Percentiles rank a stretch among this genome's conserved stretches.
phyloP scores from a whole-genome alignment of 2,329 filamentous ascomycete genomes.

The Incumbomyces lentus region DNA sequence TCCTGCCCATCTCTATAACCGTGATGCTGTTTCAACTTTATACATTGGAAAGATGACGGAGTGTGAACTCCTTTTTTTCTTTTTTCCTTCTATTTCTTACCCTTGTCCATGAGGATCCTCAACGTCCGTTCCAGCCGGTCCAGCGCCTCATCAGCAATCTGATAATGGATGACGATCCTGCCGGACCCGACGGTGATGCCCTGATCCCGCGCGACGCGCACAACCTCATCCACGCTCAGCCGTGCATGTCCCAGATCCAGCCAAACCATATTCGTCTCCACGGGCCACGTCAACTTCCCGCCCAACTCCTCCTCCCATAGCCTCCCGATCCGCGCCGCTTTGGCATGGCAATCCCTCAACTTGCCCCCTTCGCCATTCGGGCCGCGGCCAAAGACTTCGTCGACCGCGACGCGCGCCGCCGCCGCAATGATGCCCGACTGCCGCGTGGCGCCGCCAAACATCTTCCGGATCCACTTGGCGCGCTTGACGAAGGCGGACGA shows the following conservation, averaged over 20 bases:
- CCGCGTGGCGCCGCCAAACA: slow-evolving; percentile 66
- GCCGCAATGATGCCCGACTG: slow-evolving; percentile 68
- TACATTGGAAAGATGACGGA: too few species aligned
- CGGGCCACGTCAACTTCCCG: slow-evolving; percentile 56
- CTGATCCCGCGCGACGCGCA: slow-evolving; percentile 44
- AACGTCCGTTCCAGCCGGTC: slow-evolving; percentile 22
- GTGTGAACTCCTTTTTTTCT: too few species aligned
- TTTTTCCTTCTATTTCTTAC: background rate
- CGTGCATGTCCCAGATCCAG: slow-evolving; percentile 57
- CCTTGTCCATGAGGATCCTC: slow-evolving; percentile 16
- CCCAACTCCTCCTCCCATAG: slow-evolving; percentile 60
- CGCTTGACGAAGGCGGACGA: slow-evolving; percentile 49
- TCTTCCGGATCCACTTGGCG: slow-evolving; percentile 67
- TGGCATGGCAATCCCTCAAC: slow-evolving; percentile 50
- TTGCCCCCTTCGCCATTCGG: slow-evolving; percentile 51
- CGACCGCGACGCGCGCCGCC: slow-evolving; percentile 64
- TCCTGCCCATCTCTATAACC: too few species aligned
- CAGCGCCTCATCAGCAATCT: slow-evolving; percentile 35
- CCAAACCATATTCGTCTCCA: slow-evolving; percentile 92
- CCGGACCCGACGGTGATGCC: slow-evolving; percentile 49
- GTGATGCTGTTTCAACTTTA: too few species aligned
- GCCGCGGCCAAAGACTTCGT: slow-evolving; percentile 62
- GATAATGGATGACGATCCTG: slow-evolving; percentile 60
- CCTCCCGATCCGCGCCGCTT: slow-evolving; percentile 51
- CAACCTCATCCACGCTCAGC: slow-evolving; percentile 43